phyloP scores from a whole-genome alignment of 768 basidiomycete species.

The Coprinopsis marcescibilis region DNA sequence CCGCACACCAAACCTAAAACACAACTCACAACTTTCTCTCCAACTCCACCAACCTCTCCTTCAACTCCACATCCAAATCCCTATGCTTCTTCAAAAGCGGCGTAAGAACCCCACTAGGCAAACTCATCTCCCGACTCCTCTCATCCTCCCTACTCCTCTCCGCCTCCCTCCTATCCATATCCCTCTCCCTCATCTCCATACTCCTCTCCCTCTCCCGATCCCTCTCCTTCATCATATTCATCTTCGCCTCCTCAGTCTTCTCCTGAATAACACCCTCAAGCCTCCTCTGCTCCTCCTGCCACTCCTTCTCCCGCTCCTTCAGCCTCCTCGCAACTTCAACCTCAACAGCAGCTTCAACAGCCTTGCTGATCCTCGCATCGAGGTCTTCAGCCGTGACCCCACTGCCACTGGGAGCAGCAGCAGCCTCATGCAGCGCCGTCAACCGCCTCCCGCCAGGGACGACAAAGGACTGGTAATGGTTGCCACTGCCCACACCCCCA shows the following conservation, averaged over 20 bases:
- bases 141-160: slow-evolving; percentile 53
- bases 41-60: slow-evolving; percentile 57
- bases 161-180: slow-evolving; percentile 62
- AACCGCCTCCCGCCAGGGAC: slow-evolving; percentile 24
- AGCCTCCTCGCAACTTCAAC: slow-evolving; percentile 65
- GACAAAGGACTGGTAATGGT: slow-evolving; percentile 33
- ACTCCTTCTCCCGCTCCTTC: slow-evolving; percentile 41
- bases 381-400: slow-evolving; percentile 66
- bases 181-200: slow-evolving; percentile 54
- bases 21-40: slow-evolving; percentile 65
- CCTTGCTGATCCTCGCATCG: slow-evolving; percentile 41
- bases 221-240: slow-evolving; percentile 28
- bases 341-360: slow-evolving; percentile 78
- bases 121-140: slow-evolving; percentile 45
- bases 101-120: slow-evolving; percentile 50
- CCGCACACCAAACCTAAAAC: slow-evolving; percentile 5
- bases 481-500: slow-evolving; percentile 22
- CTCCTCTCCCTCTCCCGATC: slow-evolving; percentile 53
- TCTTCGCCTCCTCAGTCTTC: slow-evolving; percentile 17
- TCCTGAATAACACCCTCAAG: slow-evolving; percentile 26
- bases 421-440: slow-evolving; percentile 19
- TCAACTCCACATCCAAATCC: slow-evolving; percentile 65
- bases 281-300: slow-evolving; percentile 27
- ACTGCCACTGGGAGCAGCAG: slow-evolving; percentile 19
- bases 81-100: slow-evolving; percentile 59